phyloP scores from a whole-genome alignment of 169 alveolate genomes.

The Cryptosporidium baileyi region DNA sequence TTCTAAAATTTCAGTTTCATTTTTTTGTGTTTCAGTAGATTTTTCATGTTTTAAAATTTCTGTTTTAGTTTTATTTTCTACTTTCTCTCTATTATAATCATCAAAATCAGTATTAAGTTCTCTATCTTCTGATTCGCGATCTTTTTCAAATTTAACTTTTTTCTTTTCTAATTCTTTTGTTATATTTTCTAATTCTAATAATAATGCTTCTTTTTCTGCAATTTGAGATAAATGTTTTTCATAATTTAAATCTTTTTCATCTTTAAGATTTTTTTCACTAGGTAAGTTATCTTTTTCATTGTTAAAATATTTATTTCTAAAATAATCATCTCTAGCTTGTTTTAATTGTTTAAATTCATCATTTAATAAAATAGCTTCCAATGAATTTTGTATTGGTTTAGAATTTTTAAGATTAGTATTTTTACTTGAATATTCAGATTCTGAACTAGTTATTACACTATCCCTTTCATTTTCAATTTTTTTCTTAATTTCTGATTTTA shows the following conservation, averaged over 20 bases:
- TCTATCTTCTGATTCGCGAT: not conserved
- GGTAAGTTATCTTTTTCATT: too few species aligned
- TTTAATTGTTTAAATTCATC: constrained; percentile 29
- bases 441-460: too few species aligned
- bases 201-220: constrained; percentile 48
- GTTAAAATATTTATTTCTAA: not conserved
- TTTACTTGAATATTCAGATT: too few species aligned
- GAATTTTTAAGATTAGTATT: too few species aligned
- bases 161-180: constrained; percentile 10
- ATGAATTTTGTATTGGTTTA: constrained; percentile 30
- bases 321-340: constrained; percentile 19
- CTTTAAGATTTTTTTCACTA: not conserved
- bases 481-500: too few species aligned
- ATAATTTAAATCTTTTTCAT: constrained; percentile 20
- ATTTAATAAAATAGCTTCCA: constrained; percentile 8
- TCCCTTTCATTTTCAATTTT: too few species aligned
- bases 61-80: not conserved
- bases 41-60: not conserved
- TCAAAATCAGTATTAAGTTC: not conserved
- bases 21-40: not conserved
- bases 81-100: not conserved
- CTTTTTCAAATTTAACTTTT: not conserved
- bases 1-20: not conserved
- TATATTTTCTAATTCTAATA: constrained; percentile 20
- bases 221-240: not conserved